Evolutionary conservation across 257 asterid genomes (phyloP).

Genomic region (Striga asiatica): DNA sequence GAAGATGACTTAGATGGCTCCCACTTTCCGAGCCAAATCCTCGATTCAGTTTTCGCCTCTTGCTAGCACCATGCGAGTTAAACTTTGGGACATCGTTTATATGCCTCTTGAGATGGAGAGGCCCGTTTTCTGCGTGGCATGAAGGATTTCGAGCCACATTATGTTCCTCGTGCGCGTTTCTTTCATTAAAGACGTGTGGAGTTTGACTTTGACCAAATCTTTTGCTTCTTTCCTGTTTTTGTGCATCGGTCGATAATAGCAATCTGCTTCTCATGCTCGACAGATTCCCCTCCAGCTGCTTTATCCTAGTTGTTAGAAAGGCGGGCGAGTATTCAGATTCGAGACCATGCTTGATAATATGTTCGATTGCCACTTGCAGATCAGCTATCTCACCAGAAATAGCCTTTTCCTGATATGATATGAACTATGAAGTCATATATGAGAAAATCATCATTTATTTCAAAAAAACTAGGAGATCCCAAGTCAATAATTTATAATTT

Average conservation of each 20-base stretch:
- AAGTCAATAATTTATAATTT: neutral
- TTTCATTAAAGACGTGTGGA: too few species aligned
- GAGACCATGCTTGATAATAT: slow-evolving; percentile 21
- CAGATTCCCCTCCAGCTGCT: slow-evolving; percentile 16
- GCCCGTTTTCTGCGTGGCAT: neutral
- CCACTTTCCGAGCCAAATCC: neutral
- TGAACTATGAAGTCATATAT: neutral
- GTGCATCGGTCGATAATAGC: neutral
- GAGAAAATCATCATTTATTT: neutral
- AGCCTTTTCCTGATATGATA: slow-evolving; percentile 20
- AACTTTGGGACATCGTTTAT: neutral
- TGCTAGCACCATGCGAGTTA: neutral
- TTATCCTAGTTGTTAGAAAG: slow-evolving; percentile 10
- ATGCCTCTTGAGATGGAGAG: neutral
- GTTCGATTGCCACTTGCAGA: slow-evolving; percentile 17
- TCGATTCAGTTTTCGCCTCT: neutral
- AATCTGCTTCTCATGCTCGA: neutral
- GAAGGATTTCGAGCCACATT: neutral
- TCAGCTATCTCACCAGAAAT: slow-evolving; percentile 19
- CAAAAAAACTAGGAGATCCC: neutral
- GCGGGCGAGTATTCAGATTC: slow-evolving; percentile 14
- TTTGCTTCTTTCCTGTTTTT: neutral
- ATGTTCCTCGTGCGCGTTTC: neutral
- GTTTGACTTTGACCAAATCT: neutral
- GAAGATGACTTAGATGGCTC: too few species aligned